phyloP scores from a whole-genome alignment of 805 yeast genomes.

The Yarrowia porcina region DNA sequence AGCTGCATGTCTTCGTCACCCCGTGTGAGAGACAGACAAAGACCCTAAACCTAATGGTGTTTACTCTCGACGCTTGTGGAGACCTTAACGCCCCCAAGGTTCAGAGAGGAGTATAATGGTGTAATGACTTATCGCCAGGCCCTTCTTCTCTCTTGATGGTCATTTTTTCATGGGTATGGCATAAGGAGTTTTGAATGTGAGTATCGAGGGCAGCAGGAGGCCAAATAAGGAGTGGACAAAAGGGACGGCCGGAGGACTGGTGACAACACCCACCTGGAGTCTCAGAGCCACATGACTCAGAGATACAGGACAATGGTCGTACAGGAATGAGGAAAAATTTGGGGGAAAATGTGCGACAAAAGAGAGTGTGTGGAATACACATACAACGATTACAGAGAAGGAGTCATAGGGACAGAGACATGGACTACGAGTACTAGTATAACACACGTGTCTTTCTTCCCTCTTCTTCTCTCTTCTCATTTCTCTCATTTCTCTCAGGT shows the following conservation, averaged over 20 bases:
- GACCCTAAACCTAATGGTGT: background rate
- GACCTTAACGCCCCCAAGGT: background rate
- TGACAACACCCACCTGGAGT: no score
- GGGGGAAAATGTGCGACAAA: background rate
- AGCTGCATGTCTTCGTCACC: conserved; percentile 24
- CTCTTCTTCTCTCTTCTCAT: background rate
- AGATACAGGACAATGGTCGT: background rate
- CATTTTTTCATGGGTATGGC: conserved; percentile 6
- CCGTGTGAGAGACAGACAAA: conserved; percentile 13
- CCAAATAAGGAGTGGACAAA: background rate
- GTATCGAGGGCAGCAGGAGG: background rate
- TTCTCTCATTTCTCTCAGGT: no score
- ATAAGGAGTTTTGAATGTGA: conserved; percentile 23
- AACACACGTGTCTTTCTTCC: background rate
- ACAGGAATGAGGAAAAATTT: background rate
- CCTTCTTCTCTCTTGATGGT: conserved; percentile 1
- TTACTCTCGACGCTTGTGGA: conserved; percentile 20
- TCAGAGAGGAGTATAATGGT: conserved; percentile 16
- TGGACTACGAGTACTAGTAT: no score
- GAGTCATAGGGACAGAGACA: no score
- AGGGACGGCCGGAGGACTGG: background rate
- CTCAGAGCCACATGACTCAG: conserved; percentile 1
- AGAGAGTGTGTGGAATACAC: no score
- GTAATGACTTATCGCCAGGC: conserved; percentile 20
- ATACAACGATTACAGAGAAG: no score